A percentile compares a stretch with the other conserved stretches of the same genome.
Evolutionary conservation across 2,329 filamentous ascomycete genomes (phyloP).

Genomic region (Stachybotrys chartarum): DNA sequence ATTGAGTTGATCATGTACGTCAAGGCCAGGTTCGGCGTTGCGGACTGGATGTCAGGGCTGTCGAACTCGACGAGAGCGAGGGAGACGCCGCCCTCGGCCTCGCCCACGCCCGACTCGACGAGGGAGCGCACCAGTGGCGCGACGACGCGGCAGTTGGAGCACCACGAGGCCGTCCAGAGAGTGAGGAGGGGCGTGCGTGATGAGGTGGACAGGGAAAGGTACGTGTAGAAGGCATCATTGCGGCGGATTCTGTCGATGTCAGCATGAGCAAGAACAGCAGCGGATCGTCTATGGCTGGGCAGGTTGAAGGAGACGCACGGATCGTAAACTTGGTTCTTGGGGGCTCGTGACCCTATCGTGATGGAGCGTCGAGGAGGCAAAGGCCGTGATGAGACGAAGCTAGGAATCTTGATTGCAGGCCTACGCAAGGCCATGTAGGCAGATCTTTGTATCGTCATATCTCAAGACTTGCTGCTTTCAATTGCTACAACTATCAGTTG

Average conservation of each 20-base stretch:
- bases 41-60: constrained; percentile 46
- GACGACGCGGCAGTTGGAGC: constrained; percentile 44
- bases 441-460: background rate
- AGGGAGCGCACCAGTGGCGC: constrained; percentile 41
- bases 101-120: constrained; percentile 43
- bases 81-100: constrained; percentile 48
- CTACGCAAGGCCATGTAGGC: background rate
- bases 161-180: constrained; percentile 54
- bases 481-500: no score
- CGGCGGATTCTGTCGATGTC: constrained; percentile 40
- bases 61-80: constrained; percentile 50
- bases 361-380: constrained; percentile 11
- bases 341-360: background rate
- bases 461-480: no score
- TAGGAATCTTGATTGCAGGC: background rate
- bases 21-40: constrained; percentile 32
- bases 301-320: constrained; percentile 17
- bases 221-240: constrained; percentile 45
- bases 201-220: constrained; percentile 47
- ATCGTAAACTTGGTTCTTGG: constrained; percentile 27
- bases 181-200: constrained; percentile 49
- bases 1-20: constrained; percentile 52
- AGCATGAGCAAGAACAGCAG: background rate
- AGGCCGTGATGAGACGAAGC: constrained; percentile 8
- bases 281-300: background rate